Conservation (phyloP, 1,284 basidiomycete genomes). For the Stereum hirsutum region DNA sequence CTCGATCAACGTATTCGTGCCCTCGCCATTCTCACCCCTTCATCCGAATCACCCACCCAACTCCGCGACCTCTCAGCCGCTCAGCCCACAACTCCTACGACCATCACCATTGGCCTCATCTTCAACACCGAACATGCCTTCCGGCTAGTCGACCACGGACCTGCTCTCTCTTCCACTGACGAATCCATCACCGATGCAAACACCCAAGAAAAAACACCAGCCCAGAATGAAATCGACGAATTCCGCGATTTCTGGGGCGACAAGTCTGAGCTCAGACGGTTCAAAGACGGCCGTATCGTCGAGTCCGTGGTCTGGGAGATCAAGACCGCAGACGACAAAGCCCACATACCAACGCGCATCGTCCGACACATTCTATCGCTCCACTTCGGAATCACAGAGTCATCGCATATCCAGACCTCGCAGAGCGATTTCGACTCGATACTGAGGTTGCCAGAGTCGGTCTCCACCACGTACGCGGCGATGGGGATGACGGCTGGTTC, state of each 20-base stretch:
- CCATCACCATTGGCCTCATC: constrained; percentile 64
- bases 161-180: constrained; percentile 64
- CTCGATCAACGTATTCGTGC: constrained; percentile 63
- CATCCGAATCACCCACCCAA: constrained; percentile 26
- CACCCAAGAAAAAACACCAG: constrained; percentile 45
- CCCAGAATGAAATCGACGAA: constrained; percentile 36
- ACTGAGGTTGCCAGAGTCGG: constrained; percentile 53
- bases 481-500: constrained; percentile 54
- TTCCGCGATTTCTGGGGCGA: constrained; percentile 91
- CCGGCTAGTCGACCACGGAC: constrained; percentile 85
- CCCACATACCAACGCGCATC: constrained; percentile 71
- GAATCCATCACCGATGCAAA: too few relatives aligned
- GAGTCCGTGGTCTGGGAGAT: constrained; percentile 95
- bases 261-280: constrained; percentile 90
- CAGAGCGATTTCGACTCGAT: constrained; percentile 60
- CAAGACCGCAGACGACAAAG: constrained; percentile 65
- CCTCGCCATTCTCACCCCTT: constrained; percentile 45
- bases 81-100: constrained; percentile 34
- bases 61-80: constrained; percentile 41
- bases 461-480: constrained; percentile 40
- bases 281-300: constrained; percentile 90
- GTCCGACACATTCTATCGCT: constrained; percentile 65
- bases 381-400: constrained; percentile 59
- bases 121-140: constrained; percentile 66
- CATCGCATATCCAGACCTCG: constrained; percentile 42